Conservation (phyloP, 2,329 filamentous ascomycete genomes). For the Bipolaris oryzae region DNA sequence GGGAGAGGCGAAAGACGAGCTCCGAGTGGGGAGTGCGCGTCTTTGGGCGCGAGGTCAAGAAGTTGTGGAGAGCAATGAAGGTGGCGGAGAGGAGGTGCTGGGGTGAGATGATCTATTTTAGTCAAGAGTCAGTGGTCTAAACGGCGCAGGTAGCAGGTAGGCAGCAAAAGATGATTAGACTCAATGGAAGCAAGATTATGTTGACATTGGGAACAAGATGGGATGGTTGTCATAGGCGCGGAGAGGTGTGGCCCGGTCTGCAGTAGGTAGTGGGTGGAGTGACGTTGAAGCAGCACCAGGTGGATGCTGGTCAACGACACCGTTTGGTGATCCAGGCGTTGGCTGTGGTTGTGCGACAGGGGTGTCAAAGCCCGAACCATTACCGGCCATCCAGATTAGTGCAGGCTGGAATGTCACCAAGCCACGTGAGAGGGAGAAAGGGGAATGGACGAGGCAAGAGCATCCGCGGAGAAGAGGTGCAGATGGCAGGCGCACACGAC, state of each 20-base stretch:
- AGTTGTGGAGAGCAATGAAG: conserved; percentile 75
- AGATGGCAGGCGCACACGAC: neutral
- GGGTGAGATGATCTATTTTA: conserved; percentile 68
- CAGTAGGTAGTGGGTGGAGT: neutral
- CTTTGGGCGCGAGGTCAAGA: conserved; percentile 63
- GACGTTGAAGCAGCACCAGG: neutral
- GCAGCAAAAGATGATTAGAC: neutral
- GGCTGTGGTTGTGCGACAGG: neutral
- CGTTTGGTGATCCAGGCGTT: neutral
- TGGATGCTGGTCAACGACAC: neutral
- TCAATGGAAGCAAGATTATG: neutral
- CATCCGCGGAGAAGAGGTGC: neutral
- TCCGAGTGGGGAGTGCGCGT: conserved; percentile 90
- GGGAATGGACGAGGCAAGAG: neutral
- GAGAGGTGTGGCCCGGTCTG: neutral
- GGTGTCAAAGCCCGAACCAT: neutral
- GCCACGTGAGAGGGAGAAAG: neutral
- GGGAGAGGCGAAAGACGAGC: conserved; percentile 78
- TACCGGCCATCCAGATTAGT: neutral
- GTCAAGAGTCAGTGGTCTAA: neutral
- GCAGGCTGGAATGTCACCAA: neutral
- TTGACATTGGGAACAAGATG: neutral
- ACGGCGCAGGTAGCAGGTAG: neutral
- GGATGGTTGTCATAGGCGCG: neutral
- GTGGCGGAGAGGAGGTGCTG: conserved; percentile 75